Evolutionary conservation across 2,329 filamentous ascomycete genomes (phyloP).

Genomic region (Tolypocladium paradoxum): DNA sequence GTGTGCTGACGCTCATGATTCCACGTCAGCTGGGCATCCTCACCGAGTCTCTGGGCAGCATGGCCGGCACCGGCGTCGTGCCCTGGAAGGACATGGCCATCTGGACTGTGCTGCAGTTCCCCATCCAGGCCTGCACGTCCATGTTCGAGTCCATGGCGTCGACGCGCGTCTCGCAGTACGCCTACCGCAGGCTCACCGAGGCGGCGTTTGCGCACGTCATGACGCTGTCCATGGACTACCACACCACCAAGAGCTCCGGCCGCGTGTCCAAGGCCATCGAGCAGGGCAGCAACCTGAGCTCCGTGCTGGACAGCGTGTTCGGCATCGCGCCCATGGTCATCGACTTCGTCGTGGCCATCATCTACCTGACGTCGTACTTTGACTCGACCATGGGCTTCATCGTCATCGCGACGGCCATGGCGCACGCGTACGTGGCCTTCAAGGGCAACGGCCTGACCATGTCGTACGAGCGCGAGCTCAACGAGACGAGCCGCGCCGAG

Average conservation of each 20-base stretch:
- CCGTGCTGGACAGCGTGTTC: slow-evolving; percentile 48
- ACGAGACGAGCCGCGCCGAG: slow-evolving; percentile 1
- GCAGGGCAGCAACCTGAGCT: slow-evolving; percentile 49
- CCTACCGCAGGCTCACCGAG: slow-evolving; percentile 44
- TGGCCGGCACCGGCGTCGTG: slow-evolving; percentile 7
- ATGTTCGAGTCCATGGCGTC: slow-evolving; percentile 16
- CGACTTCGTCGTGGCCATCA: slow-evolving; percentile 50
- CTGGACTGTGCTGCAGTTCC: slow-evolving; percentile 9
- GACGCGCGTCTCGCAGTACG: slow-evolving; percentile 24
- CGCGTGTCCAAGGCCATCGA: slow-evolving; percentile 55
- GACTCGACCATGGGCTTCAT: slow-evolving; percentile 25
- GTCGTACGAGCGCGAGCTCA: slow-evolving; percentile 3
- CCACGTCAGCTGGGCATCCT: slow-evolving; percentile 21
- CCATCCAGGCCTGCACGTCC: slow-evolving; percentile 5
- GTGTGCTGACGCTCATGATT: slow-evolving; percentile 19
- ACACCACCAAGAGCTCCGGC: slow-evolving; percentile 53
- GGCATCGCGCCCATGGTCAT: slow-evolving; percentile 49
- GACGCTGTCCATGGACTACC: slow-evolving; percentile 59
- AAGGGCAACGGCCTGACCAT: slow-evolving; percentile 2
- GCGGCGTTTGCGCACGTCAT: slow-evolving; percentile 58
- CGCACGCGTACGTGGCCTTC: slow-evolving; percentile 2
- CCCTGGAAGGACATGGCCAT: slow-evolving; percentile 10
- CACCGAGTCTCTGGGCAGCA: slow-evolving; percentile 14
- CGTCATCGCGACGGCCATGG: slow-evolving; percentile 8
- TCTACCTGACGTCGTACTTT: slow-evolving; percentile 50